Base-by-base conservation (phyloP, 2,329 filamentous ascomycete species). In the Aspergillus novofumigatus region DNA sequence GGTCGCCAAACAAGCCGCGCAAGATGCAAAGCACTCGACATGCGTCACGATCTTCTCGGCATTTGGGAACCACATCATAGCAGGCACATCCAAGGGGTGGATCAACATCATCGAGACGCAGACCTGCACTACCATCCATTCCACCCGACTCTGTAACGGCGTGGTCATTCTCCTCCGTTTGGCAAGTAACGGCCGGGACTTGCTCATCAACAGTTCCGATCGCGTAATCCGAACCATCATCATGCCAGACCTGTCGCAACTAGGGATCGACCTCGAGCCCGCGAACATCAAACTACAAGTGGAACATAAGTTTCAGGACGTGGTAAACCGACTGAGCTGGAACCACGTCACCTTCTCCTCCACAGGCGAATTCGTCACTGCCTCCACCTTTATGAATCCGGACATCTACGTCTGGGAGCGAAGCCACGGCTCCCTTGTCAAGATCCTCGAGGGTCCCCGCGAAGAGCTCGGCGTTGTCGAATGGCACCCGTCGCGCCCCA, bases 361-460 rank as follows among this genome's bases (percentile, higher is more conserved):
- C 1, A 94, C 90, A 0, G 92, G 92, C 53, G 94, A 99, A 75
- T 97, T 97, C 71, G 92, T 99, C 44, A 92, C 92, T 25, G 94
- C 95, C 0, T 96, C 92, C 26, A 97, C 94, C 1, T 96, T 92
- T 74, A 97, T 97, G 81, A 99, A 99, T 69, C 92, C 97, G 67
- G 93, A 99, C 75, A 90, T 99, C 62, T 97, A 97, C 75, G 92
- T 97, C 28, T 97, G 93, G 94, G 94, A 99, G 76, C 86, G 94
- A 54, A 89, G 88, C 55, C 91, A 95, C 68, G 94, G 94, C 52
- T 96, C 91, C 74, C 78, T 99, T 56, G 92, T 97, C 53, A 95
- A 96, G 74, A 99, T 99, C 79, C 82, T 99, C 42, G 95, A 99
- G 73, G 93, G 94, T 0, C 92, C 93, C 1, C 95, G 95, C 68